Evolutionary conservation across 306 rosid species (phyloP), one percentile per base, ranked within the genome.

Genomic region (Carpinus fangiana): DNA sequence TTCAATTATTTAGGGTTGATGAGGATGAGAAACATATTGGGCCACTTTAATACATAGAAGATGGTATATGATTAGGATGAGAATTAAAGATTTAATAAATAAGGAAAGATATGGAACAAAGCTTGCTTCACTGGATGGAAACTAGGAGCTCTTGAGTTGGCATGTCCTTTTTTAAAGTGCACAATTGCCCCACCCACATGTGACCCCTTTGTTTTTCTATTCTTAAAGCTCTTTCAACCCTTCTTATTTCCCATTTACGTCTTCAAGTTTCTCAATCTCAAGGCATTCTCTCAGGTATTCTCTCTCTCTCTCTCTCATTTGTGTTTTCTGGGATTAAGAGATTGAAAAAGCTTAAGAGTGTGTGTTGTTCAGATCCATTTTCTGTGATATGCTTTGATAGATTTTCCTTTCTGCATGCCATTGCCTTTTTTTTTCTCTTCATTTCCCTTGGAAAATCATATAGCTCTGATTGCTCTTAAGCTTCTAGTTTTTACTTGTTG

Each of bases 61-160:
- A 75, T 70, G 76, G 72, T 57, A 73, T 54, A 60, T 64, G 87
- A 84, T 82, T 80, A 86, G 79, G 81, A 80, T 46, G 34, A 50
- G 56, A 75, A 78, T 79, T 75, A 78, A 75, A 79, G 34, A 13
- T 47, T 57, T 74, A 80, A 62, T 47, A 60, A 70, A 41, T 48
- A 67, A 57, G n/a, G 53, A 79, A 83, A 89, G 80, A 73, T 86
- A 79, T 76, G 72, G 47, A 85, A 76, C 86, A 54, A 75, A 84
- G 89, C 64, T 90, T 87, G 93, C 93, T 91, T 93, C 87, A 77
- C 73, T 72, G 64, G 87, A 84, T 50, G 93, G 91, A 69, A 87
- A 78, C 92, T 80, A 60, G 64, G 64, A 80, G 73, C 47, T 46
- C 84, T 84, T 78, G 96, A 89, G 98, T 86, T 91, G 93, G 89